phyloP scores from a whole-genome alignment of 495 filamentous ascomycete genomes.

The Aspergillus affinis region DNA sequence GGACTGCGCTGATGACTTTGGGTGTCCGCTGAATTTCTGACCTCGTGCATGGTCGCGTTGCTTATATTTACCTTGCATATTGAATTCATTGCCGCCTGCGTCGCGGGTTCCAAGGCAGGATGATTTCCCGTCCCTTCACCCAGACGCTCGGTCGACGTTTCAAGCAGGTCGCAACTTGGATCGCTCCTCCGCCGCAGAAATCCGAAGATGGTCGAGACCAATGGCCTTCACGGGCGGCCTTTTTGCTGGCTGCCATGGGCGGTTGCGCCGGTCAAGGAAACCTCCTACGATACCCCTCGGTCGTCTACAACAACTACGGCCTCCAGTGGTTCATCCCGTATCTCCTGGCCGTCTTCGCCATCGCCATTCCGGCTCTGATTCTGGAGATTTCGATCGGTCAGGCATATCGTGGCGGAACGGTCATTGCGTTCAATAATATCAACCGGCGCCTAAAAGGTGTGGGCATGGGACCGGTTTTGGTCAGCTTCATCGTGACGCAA shows the following conservation, averaged over 20 bases:
- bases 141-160: no score
- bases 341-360: conserved; percentile 31
- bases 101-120: not conserved
- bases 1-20: not conserved
- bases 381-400: conserved; percentile 42
- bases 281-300: conserved; percentile 26
- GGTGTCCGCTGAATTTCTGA: not conserved
- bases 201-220: conserved; percentile 29
- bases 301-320: conserved; percentile 29
- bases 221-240: conserved; percentile 26
- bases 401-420: conserved; percentile 39
- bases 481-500: conserved; percentile 37
- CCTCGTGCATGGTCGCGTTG: not conserved
- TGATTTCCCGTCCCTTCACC: no score
- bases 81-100: not conserved
- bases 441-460: conserved; percentile 36
- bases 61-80: not conserved
- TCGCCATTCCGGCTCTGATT: conserved; percentile 48
- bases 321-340: conserved; percentile 37
- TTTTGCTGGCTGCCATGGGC: conserved; percentile 28
- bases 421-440: conserved; percentile 41
- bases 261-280: conserved; percentile 30
- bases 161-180: conserved; percentile 9
- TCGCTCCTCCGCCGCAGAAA: conserved; percentile 26
- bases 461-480: conserved; percentile 32